Evolutionary conservation across 768 basidiomycete species (phyloP).

Genomic region (Cantharellus cinnabarinus): DNA sequence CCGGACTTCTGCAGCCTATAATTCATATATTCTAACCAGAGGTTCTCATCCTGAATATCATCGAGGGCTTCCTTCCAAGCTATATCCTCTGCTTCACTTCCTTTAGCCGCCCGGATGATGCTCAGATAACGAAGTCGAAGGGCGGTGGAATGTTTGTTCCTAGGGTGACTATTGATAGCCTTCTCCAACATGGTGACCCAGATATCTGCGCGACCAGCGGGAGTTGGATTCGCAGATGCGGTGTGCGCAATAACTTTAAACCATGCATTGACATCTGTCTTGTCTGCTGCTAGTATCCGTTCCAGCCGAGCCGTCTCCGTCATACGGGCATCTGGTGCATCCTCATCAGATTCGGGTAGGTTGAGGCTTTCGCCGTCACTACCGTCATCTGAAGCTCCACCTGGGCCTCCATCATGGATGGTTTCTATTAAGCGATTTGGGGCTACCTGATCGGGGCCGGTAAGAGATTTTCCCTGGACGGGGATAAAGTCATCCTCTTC

Average conservation of each 20-base stretch:
- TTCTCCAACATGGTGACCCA: constrained; percentile 44
- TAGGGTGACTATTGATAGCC: constrained; percentile 35
- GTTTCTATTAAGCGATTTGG: not conserved
- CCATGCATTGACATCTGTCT: constrained; percentile 28
- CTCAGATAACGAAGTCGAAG: constrained; percentile 46
- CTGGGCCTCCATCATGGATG: not conserved
- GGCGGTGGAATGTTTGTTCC: constrained; percentile 27
- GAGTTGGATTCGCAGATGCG: constrained; percentile 40
- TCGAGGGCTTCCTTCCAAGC: constrained; percentile 56
- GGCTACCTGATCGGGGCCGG: not conserved
- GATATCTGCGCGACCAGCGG: constrained; percentile 48
- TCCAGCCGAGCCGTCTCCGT: not conserved
- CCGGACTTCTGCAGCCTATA: constrained; percentile 38
- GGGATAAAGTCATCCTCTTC: not conserved
- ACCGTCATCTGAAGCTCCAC: not conserved
- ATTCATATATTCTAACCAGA: constrained; percentile 67
- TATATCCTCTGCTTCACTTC: constrained; percentile 27
- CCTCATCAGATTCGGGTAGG: not conserved
- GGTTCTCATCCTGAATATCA: constrained; percentile 23
- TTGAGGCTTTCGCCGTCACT: not conserved
- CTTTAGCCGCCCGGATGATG: constrained; percentile 57
- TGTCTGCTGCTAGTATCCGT: not conserved
- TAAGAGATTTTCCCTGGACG: not conserved
- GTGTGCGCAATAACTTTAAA: constrained; percentile 40
- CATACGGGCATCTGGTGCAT: not conserved